Conservation (phyloP, 805 yeast species). For the Yamadazyma takamatsuzukensis region DNA sequence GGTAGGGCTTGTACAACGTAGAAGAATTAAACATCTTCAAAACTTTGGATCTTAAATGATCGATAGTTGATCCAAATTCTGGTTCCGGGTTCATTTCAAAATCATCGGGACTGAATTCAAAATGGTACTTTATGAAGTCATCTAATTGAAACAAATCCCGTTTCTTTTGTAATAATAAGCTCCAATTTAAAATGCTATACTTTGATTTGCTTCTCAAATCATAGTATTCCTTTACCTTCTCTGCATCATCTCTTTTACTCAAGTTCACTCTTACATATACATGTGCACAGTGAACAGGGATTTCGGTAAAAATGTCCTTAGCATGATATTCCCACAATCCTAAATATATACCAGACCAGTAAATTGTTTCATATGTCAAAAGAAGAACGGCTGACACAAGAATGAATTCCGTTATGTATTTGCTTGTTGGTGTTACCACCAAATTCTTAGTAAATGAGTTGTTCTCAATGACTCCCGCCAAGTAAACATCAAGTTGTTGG, state of each 20-base stretch:
- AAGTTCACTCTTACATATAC: conserved; percentile 54
- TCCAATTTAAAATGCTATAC: conserved; percentile 23
- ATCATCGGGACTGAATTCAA: conserved; percentile 82
- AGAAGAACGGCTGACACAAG: conserved; percentile 20
- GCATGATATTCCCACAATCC: conserved; percentile 49
- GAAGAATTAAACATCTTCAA: conserved; percentile 51
- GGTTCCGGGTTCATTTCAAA: conserved; percentile 56
- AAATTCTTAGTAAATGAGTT: conserved; percentile 18
- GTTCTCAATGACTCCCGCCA: conserved; percentile 4
- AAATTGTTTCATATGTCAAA: conserved; percentile 36
- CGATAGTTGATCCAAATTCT: conserved; percentile 67
- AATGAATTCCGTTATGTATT: conserved; percentile 26
- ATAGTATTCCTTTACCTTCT: conserved; percentile 25
- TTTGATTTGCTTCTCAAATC: conserved; percentile 21
- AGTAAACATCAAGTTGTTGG: conserved; percentile 3
- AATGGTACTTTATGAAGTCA: conserved; percentile 50
- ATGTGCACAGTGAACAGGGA: conserved; percentile 79
- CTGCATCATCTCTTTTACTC: conserved; percentile 13
- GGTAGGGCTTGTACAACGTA: conserved; percentile 18
- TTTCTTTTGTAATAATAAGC: conserved; percentile 14
- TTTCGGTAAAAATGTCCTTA: conserved; percentile 62
- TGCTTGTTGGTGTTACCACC: conserved; percentile 22
- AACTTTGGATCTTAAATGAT: conserved; percentile 55
- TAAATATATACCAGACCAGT: conserved; percentile 41
- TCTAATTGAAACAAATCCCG: conserved; percentile 17